Base-by-base conservation (phyloP, 2,329 filamentous ascomycete genomes). In the Alternaria arbusti region DNA sequence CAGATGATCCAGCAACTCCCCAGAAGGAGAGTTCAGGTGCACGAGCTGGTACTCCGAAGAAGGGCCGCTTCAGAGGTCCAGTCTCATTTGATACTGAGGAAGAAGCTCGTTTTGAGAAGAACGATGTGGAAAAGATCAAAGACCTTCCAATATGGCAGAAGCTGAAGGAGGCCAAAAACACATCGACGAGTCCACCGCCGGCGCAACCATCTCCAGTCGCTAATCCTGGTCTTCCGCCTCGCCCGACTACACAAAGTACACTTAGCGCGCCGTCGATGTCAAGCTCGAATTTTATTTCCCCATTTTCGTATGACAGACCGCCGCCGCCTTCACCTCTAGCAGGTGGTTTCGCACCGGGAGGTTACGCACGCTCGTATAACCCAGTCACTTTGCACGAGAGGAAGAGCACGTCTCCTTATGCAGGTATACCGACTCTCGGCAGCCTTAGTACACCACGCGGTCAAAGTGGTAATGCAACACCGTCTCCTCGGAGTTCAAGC, bases 201-300 rank as follows among this genome's bases (percentile, higher is more conserved):
- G 20, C 8, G 3, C 12, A 23, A 30, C 15, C 28, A 32, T 51
- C 28, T n/a, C 5, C 28, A 1, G 3, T 20, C 8, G 28, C n/a
- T 36, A 23, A 1, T 23, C 3, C 20, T 11, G 10, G 17, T 9
- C 15, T 13, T 23, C 17, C 28, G 4, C 5, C 26, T 10, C 17
- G 13, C 2, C 32, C 28, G 20, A n/a, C 3, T 15, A 22, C 17
- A 7, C 11, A 30, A 22, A 9, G 2, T 1, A 9, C 26, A 50
- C n/a, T 30, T 6, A 13, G 6, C 0, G 0, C 11, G 11, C 26
- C 26, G 7, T 12, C 26, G 3, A 12, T 32, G 0, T 1, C 1
- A 1, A 50, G 20, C 11, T 9, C 47, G 10, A 50, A 22, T 22
- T 17, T 11, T 22, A 32, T 17, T 15, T 32, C 47, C 3, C 17